Percentiles rank a stretch among this genome's conserved stretches.
phyloP scores from a whole-genome alignment of 371 early-diverging fungal species.

The Mucor sp. region DNA sequence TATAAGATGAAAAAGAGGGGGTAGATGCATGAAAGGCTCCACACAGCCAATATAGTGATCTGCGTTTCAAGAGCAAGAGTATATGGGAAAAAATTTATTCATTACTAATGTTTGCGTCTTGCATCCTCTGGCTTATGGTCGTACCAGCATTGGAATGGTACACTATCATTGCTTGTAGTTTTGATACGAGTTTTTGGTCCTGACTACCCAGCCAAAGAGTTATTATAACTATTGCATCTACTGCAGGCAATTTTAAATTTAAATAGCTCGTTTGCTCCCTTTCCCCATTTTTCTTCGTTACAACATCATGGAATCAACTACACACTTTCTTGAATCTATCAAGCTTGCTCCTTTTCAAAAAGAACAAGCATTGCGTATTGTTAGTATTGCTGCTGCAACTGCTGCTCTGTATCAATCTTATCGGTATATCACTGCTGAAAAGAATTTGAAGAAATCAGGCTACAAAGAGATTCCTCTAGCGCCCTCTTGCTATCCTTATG shows the following conservation, averaged over 20 bases:
- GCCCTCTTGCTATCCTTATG: slow-evolving; percentile 3
- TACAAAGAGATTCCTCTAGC: slow-evolving; percentile 9
- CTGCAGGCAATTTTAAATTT: neutral
- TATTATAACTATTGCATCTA: neutral
- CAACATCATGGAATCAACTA: neutral
- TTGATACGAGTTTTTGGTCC: neutral
- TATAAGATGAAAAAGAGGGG: neutral
- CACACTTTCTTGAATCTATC: neutral
- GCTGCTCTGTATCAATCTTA: neutral
- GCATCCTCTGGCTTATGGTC: neutral
- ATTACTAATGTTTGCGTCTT: neutral
- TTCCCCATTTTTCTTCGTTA: too few species aligned
- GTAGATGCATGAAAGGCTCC: neutral
- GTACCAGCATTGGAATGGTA: neutral
- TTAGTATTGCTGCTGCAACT: slow-evolving; percentile 1
- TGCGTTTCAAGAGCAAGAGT: neutral
- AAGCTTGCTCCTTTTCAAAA: neutral
- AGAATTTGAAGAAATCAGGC: neutral
- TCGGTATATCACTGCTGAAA: neutral
- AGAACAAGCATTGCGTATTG: neutral
- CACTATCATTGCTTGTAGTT: neutral
- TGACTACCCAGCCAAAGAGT: neutral
- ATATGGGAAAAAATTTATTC: neutral
- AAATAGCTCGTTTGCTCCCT: neutral
- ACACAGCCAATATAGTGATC: neutral